Percentiles rank a stretch among this genome's conserved stretches.
These are phyloP conservation scores for Candida railenensis DNA, from an alignment of 805 yeast species.

Conservation along the genomic window DNA sequence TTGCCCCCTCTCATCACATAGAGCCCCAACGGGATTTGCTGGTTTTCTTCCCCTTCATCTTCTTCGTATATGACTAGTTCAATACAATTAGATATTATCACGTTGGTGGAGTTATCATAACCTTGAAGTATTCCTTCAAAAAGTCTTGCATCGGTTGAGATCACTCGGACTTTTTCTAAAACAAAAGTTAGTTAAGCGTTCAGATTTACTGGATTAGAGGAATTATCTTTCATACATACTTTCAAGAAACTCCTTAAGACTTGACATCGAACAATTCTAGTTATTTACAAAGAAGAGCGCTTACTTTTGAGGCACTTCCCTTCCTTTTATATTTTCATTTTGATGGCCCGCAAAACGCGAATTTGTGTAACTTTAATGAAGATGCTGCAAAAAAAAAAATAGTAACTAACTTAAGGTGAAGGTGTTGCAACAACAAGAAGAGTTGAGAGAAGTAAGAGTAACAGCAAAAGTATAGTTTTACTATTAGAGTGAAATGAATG, in stretches of 20 bases:
- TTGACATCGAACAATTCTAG: constrained; percentile 22
- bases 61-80: constrained; percentile 50
- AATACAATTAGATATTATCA: constrained; percentile 50
- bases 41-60: constrained; percentile 31
- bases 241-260: constrained; percentile 27
- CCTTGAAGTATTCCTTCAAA: constrained; percentile 50
- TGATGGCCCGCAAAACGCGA: neutral
- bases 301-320: neutral
- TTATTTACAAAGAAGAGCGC: neutral
- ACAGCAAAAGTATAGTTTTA: neutral
- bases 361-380: neutral
- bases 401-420: neutral
- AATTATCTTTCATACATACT: too few relatives aligned
- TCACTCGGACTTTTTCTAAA: constrained; percentile 38
- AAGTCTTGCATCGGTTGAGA: constrained; percentile 44
- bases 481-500: too few relatives aligned
- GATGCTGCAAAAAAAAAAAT: neutral
- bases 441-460: neutral
- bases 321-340: neutral
- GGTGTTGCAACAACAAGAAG: neutral
- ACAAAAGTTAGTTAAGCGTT: constrained; percentile 23
- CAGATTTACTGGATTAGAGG: too few relatives aligned
- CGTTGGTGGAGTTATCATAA: constrained; percentile 63
- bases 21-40: constrained; percentile 46
- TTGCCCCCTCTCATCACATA: constrained; percentile 58